These are phyloP conservation scores for Cenococcum geophilum DNA, from an alignment of 495 filamentous ascomycete species.

Conservation along the genomic window DNA sequence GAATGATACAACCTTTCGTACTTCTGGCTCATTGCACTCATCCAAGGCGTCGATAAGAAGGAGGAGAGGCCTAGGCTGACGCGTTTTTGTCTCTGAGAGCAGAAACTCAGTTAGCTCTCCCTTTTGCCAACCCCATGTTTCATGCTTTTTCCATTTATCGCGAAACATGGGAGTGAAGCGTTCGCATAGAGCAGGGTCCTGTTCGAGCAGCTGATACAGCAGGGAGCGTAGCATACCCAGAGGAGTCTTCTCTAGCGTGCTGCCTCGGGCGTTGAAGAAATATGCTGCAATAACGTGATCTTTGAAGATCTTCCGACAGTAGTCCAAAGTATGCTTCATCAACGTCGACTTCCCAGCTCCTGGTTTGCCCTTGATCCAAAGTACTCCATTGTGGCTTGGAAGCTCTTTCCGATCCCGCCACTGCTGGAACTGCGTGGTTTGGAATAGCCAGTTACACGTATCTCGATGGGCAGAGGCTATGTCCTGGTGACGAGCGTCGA, in stretches of 20 bases:
- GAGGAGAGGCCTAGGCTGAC: constrained; percentile 2
- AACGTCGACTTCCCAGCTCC: constrained; percentile 33
- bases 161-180: constrained; percentile 3
- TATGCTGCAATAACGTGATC: constrained; percentile 30
- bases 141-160: not conserved
- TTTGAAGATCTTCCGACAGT: constrained; percentile 11
- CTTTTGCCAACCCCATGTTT: constrained; percentile 12
- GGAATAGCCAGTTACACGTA: constrained; percentile 30
- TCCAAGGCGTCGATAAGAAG: constrained; percentile 26
- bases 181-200: constrained; percentile 1
- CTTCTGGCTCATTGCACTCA: constrained; percentile 19
- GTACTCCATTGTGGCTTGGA: constrained; percentile 18
- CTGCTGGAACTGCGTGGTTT: constrained; percentile 16
- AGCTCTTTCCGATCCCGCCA: constrained; percentile 20
- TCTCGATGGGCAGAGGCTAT: constrained; percentile 37
- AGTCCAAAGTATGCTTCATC: constrained; percentile 17
- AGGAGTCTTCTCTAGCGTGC: constrained; percentile 24
- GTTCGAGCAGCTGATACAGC: constrained; percentile 19
- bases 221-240: constrained; percentile 21
- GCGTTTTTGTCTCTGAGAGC: constrained; percentile 8
- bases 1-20: constrained; percentile 17
- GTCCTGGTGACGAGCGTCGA: constrained; percentile 34
- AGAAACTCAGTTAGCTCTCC: constrained; percentile 11
- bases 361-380: constrained; percentile 34
- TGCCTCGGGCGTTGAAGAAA: constrained; percentile 43